Percentiles rank a stretch among this genome's conserved stretches.
Conservation (phyloP, 768 basidiomycete genomes). For the Mycena albidolilacea region DNA sequence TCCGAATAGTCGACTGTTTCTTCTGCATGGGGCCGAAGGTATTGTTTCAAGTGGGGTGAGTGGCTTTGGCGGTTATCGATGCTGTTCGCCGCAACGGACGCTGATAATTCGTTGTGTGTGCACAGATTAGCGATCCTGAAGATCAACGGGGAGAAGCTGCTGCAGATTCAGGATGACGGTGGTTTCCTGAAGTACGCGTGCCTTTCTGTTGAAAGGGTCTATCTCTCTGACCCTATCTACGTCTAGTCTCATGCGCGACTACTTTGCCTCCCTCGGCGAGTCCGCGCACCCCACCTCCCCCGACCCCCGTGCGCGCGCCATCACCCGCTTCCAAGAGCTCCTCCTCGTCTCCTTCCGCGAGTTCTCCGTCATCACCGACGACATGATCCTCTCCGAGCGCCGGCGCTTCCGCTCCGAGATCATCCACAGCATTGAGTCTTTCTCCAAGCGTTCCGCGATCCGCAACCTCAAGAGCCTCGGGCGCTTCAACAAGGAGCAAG, state of each 20-base stretch:
- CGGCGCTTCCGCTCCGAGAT: conserved; percentile 90
- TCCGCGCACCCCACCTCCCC: conserved; percentile 93
- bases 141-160: conserved; percentile 93
- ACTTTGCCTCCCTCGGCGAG: conserved; percentile 93
- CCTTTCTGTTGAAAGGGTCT: not conserved
- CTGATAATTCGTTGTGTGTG: not conserved
- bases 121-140: conserved; percentile 86
- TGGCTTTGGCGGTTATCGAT: conserved; percentile 25
- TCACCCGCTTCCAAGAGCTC: conserved; percentile 97
- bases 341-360: conserved; percentile 98
- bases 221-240: conserved; percentile 1
- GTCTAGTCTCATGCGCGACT: conserved; percentile 90
- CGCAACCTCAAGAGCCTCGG: conserved; percentile 87
- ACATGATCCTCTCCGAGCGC: conserved; percentile 91
- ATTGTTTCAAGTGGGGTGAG: conserved; percentile 97
- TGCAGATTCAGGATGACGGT: conserved; percentile 97
- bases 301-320: conserved; percentile 92
- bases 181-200: conserved; percentile 88
- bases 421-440: conserved; percentile 92
- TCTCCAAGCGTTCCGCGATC: conserved; percentile 92
- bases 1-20: conserved; percentile 97
- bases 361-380: conserved; percentile 96
- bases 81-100: too few relatives aligned
- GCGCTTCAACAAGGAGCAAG: conserved; percentile 89
- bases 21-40: conserved; percentile 99